Percentiles rank a stretch among this genome's conserved stretches.
These are phyloP conservation scores for Thymus quinquecostatus DNA, from an alignment of 257 asterid genomes.

Conservation along the genomic window DNA sequence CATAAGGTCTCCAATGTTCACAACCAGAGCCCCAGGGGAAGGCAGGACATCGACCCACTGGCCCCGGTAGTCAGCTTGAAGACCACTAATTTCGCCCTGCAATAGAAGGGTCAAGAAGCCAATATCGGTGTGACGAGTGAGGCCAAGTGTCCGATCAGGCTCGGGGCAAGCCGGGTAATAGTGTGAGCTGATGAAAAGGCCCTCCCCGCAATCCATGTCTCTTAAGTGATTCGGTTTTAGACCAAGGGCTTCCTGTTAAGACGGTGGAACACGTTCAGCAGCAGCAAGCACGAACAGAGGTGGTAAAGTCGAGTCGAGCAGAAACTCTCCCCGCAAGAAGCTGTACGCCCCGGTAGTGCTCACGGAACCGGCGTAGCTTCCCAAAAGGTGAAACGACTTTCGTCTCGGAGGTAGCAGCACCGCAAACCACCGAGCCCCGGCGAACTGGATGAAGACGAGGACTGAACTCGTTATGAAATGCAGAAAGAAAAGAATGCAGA, in stretches of 20 bases:
- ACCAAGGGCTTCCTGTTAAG: conserved; percentile 35
- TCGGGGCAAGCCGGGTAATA: conserved; percentile 44
- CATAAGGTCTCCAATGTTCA: conserved; percentile 22
- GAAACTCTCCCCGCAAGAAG: too few species aligned
- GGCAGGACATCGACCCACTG: conserved; percentile 15
- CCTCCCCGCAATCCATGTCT: conserved; percentile 43
- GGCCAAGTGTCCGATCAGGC: conserved; percentile 36
- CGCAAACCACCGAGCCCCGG: too few species aligned
- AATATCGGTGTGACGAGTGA: conserved; percentile 33
- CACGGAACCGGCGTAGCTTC: too few species aligned
- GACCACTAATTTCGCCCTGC: conserved; percentile 31
- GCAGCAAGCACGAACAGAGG: too few species aligned
- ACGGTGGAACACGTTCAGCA: too few species aligned
- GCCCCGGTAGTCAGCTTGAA: background rate
- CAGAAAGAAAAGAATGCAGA: too few species aligned
- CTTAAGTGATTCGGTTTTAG: conserved; percentile 26
- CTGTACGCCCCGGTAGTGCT: too few species aligned
- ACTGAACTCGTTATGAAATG: too few species aligned
- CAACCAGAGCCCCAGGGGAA: conserved; percentile 3
- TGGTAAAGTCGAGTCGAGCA: too few species aligned
- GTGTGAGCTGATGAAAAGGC: conserved; percentile 13
- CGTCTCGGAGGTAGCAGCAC: too few species aligned
- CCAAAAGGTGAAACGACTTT: too few species aligned
- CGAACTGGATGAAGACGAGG: too few species aligned
- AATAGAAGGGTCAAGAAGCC: conserved; percentile 34